Conservation (phyloP, 2,329 filamentous ascomycete genomes). For the Alternaria atra region DNA sequence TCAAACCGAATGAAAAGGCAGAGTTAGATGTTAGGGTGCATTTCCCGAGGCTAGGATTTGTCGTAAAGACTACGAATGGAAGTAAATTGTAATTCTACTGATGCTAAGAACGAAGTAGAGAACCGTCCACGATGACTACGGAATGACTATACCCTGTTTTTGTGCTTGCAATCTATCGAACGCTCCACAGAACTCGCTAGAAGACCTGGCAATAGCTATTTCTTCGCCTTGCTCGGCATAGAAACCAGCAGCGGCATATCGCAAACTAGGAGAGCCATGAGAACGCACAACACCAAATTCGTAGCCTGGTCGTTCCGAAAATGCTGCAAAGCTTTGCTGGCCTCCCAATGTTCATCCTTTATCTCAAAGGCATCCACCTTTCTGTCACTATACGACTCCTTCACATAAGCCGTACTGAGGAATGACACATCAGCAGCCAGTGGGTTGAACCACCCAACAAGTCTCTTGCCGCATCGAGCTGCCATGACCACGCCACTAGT, state of each 20-base stretch:
- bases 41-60: slow-evolving; percentile 54
- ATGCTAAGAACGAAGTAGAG: not conserved
- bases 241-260: not conserved
- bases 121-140: not conserved
- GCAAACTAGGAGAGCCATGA: not conserved
- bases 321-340: too few species aligned
- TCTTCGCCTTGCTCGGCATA: not conserved
- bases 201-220: not conserved
- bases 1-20: slow-evolving; percentile 43
- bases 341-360: not conserved
- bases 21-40: slow-evolving; percentile 50
- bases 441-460: slow-evolving; percentile 1
- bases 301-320: too few species aligned
- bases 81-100: slow-evolving; percentile 13
- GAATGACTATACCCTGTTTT: not conserved
- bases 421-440: not conserved
- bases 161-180: not conserved
- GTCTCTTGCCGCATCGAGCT: not conserved
- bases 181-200: not conserved
- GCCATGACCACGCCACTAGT: not conserved
- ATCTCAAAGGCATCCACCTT: not conserved
- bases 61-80: slow-evolving; percentile 34
- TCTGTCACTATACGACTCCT: not conserved
- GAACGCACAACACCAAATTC: not conserved
- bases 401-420: not conserved